Evolutionary conservation across 805 yeast species (phyloP).

Genomic region (Teunomyces gatunensis): DNA sequence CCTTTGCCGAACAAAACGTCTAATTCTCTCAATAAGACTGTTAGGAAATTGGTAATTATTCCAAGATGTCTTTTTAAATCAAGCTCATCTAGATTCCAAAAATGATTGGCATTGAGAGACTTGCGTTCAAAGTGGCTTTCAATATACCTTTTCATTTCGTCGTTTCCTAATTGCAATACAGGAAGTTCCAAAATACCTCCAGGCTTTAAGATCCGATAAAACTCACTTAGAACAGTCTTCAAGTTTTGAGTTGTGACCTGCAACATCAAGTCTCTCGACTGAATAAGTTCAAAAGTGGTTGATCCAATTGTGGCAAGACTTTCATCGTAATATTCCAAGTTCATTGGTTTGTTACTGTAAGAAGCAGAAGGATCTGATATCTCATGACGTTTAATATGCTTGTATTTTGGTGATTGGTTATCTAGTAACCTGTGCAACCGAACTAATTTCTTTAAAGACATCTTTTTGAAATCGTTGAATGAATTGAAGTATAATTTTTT

Average conservation of each 20-base stretch:
- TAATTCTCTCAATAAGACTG: constrained; percentile 21
- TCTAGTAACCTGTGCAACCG: constrained; percentile 18
- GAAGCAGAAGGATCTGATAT: constrained; percentile 14
- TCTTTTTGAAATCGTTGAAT: constrained; percentile 14
- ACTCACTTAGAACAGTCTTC: constrained; percentile 26
- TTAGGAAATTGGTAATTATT: constrained; percentile 25
- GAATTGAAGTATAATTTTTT: constrained; percentile 18
- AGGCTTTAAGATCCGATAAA: constrained; percentile 31
- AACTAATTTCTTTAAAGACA: constrained; percentile 17
- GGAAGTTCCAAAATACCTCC: constrained; percentile 39
- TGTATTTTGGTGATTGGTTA: constrained; percentile 18
- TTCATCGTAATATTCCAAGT: constrained; percentile 26
- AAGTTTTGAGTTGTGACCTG: constrained; percentile 29
- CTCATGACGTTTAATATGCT: constrained; percentile 13
- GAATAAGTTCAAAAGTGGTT: constrained; percentile 31
- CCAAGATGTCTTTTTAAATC: constrained; percentile 13
- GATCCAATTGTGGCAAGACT: constrained; percentile 8
- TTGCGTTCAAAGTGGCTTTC: constrained; percentile 3
- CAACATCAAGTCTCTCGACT: constrained; percentile 33
- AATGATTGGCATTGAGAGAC: background rate
- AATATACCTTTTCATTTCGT: constrained; percentile 8
- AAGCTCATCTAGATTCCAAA: constrained; percentile 10
- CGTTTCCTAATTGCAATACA: constrained; percentile 13
- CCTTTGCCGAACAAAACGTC: constrained; percentile 29
- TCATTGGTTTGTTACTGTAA: constrained; percentile 26